These are phyloP conservation scores for Mrakia frigida DNA, from an alignment of 768 basidiomycete genomes.

Conservation along the genomic window DNA sequence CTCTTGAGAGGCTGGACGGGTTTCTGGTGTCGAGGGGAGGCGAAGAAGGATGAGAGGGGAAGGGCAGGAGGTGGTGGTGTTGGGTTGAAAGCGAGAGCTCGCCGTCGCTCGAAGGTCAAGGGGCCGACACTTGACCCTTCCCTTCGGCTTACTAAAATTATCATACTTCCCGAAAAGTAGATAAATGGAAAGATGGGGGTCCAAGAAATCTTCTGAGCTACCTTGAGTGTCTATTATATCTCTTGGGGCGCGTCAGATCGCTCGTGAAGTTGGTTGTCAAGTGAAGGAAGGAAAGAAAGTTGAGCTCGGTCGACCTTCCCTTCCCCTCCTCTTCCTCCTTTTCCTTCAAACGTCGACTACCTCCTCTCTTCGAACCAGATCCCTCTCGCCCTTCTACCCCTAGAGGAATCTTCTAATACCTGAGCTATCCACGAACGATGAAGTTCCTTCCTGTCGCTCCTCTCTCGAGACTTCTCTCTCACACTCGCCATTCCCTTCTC, in stretches of 20 bases:
- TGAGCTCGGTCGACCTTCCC: not conserved
- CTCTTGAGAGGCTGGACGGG: not conserved
- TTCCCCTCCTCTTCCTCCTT: not conserved
- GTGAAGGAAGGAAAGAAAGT: not conserved
- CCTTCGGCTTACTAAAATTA: too few species aligned
- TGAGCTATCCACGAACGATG: not conserved
- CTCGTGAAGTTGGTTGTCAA: not conserved
- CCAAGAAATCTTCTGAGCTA: too few species aligned
- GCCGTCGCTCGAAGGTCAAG: too few species aligned
- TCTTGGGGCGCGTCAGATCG: not conserved
- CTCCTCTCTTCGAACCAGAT: not conserved
- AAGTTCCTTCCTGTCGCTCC: conserved; percentile 32
- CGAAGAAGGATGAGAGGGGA: too few species aligned
- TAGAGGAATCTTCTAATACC: too few species aligned
- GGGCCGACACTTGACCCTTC: too few species aligned
- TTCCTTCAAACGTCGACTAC: too few species aligned
- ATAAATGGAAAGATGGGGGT: too few species aligned
- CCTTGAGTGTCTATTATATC: too few species aligned
- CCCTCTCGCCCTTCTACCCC: not conserved
- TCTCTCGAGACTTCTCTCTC: conserved; percentile 43
- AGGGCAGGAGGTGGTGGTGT: too few species aligned
- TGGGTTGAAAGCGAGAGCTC: too few species aligned
- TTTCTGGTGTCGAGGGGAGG: not conserved
- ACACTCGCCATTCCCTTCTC: conserved; percentile 51
- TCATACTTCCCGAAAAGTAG: too few species aligned